Evolutionary conservation across 2,329 filamentous ascomycete species (phyloP), one percentile per base, ranked within the genome.

Genomic region (Fusarium sp.): DNA sequence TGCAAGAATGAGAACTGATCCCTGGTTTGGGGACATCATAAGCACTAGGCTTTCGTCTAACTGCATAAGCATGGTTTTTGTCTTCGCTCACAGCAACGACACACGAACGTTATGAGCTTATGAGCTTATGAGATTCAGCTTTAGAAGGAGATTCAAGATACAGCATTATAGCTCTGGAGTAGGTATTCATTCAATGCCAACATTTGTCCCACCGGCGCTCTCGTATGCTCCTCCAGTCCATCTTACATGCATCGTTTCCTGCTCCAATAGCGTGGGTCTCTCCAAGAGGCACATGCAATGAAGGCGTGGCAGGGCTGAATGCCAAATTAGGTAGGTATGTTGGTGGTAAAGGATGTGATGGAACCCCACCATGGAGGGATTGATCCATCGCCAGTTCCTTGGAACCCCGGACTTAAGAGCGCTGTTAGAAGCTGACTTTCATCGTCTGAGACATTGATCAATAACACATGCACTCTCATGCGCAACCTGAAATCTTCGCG

Each of bases 301-400:
- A 32, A 44, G 22, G 29, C 24, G 45, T 59, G 45, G 58, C 54
- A 60, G 60, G 57, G 63, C 68, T 70, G 68, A 66, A 70, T 47
- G 52, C 44, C 50, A 62, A n/a, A 53, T 43, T 55, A 52, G 61
- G 50, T 42, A 52, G 47, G 40, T 10, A 52, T 42, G 30, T 34
- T 43, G 46, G 27, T 27, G 27, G 40, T 42, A 58, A 11, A 38
- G 34, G 34, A 38, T 38, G 34, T 38, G 18, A 38, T 66, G 63
- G 38, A 42, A 24, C 32, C 46, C 63, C 51, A 53, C 63, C 40
- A 30, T 29, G 18, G 34, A 53, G 38, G 50, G 18, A 38, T 38
- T 27, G 34, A 53, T 53, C 6, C 5, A 38, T 38, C n/a, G 20
- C 30, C 44, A 38, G 50, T 54, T 46, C 38, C 49, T 64, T 63